A percentile compares a stretch with the other conserved stretches of the same genome.
Conservation (phyloP, 208 protist genomes). For the Acanthamoeba triangularis region DNA sequence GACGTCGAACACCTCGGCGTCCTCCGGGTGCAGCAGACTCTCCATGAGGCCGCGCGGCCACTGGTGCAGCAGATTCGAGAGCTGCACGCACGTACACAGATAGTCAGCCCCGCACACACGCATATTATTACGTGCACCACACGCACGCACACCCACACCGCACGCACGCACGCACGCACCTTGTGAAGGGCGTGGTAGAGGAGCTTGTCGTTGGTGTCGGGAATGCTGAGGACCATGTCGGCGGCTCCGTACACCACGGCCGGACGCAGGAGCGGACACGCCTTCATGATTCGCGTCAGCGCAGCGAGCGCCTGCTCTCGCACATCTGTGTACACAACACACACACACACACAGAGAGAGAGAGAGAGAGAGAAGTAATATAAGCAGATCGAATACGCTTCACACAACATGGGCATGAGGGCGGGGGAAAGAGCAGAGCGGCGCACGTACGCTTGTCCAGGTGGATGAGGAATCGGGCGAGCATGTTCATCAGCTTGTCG, state of each 20-base stretch:
- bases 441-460: slow-evolving; percentile 12
- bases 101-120: background rate
- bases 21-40: slow-evolving; percentile 7
- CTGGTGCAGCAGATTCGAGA: slow-evolving; percentile 53
- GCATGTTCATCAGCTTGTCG: slow-evolving; percentile 45
- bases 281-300: slow-evolving; percentile 38
- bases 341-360: background rate
- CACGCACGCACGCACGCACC: background rate
- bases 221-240: slow-evolving; percentile 21
- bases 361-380: background rate
- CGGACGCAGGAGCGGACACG: slow-evolving; percentile 13
- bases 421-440: background rate
- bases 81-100: background rate
- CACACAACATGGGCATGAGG: background rate
- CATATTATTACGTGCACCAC: background rate
- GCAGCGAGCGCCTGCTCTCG: slow-evolving; percentile 50
- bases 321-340: background rate
- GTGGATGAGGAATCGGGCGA: slow-evolving; percentile 59
- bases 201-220: slow-evolving; percentile 59
- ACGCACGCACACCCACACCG: background rate
- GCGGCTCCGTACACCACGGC: slow-evolving; percentile 1
- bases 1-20: slow-evolving; percentile 29
- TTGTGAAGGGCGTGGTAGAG: slow-evolving; percentile 61
- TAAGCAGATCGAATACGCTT: background rate
- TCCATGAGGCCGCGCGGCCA: slow-evolving; percentile 18